phyloP scores from a whole-genome alignment of 2,329 filamentous ascomycete genomes.

The Zymoseptoria tritici region DNA sequence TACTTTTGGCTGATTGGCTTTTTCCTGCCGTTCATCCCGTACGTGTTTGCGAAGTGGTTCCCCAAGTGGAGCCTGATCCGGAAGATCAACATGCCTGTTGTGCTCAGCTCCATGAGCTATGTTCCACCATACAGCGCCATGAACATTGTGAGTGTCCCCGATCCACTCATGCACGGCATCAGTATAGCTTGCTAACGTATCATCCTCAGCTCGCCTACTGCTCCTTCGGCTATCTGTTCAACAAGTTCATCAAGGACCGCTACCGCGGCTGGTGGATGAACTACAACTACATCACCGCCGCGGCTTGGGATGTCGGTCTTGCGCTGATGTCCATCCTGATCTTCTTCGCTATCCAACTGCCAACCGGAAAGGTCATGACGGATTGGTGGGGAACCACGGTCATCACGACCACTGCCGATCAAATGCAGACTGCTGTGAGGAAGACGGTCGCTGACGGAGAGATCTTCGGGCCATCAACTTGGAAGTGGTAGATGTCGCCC shows the following conservation, averaged over 20 bases:
- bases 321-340: conserved; percentile 79
- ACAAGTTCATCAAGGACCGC: conserved; percentile 62
- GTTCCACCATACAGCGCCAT: conserved; percentile 75
- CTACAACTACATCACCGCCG: conserved; percentile 83
- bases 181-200: not conserved
- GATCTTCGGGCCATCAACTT: conserved; percentile 52
- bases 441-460: conserved; percentile 52
- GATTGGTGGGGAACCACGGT: conserved; percentile 55
- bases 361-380: conserved; percentile 59
- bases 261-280: conserved; percentile 77
- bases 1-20: conserved; percentile 78
- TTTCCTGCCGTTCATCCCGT: conserved; percentile 64
- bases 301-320: conserved; percentile 73
- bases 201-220: conserved; percentile 69
- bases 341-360: conserved; percentile 79
- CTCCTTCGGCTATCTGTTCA: conserved; percentile 77
- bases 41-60: conserved; percentile 47
- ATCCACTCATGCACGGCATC: no score
- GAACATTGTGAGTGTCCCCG: conserved; percentile 41
- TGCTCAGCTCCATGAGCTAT: conserved; percentile 76
- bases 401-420: conserved; percentile 10
- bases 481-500: conserved; percentile 18
- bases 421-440: conserved; percentile 8
- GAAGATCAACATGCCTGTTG: conserved; percentile 48
- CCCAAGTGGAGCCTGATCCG: conserved; percentile 12